Evolutionary conservation across 352 stramenopile species (phyloP), one percentile per base, ranked within the genome.

Genomic region (Phytophthora colocasiae): DNA sequence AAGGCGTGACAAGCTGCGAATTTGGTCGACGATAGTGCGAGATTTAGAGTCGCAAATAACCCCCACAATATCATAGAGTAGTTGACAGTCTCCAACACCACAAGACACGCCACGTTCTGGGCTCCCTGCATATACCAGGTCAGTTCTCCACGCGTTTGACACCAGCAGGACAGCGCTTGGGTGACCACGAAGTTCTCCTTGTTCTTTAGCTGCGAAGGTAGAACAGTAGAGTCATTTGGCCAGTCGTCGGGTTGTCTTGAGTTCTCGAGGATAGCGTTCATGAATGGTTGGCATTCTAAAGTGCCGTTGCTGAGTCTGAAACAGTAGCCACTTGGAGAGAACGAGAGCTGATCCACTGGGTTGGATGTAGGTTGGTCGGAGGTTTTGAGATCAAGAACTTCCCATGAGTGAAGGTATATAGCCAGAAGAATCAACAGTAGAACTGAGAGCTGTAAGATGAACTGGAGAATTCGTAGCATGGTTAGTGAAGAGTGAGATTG

Each of bases 21-120:
- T 43, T 19, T 36, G 9, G 31, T 46, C 17, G 77, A 56, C 15
- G 69, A 67, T 24, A 74, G 7, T 0, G 52, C 51, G 26, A 77
- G 44, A 17, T 51, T 67, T 8, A 81, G 6, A 1, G 53, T 74
- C 6, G 63, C 46, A 17, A 81, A 69, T 6, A 82, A 22, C 1
- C 74, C 56, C 77, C 79, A 89, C 6, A 89, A 55, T 9, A 68
- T 49, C 67, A 76, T 74, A 9, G 73, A 67, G 66, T 85, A 91
- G 31, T 77, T 58, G 44, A 77, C 75, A 2, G 76, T 87, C 55
- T 91, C 82, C 47, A 91, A 55, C 12, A 87, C 67, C 9, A 87
- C 78, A 15, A 91, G 78, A 46, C 82, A 91, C 43, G 78, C 53
- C 65, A 88, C 74, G 34, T 72, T 84, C 58, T 85, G 63, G 0